Percentiles rank a stretch among this genome's conserved stretches.
Evolutionary conservation across 495 filamentous ascomycete species (phyloP).

Genomic region (Penicillium turbatum): DNA sequence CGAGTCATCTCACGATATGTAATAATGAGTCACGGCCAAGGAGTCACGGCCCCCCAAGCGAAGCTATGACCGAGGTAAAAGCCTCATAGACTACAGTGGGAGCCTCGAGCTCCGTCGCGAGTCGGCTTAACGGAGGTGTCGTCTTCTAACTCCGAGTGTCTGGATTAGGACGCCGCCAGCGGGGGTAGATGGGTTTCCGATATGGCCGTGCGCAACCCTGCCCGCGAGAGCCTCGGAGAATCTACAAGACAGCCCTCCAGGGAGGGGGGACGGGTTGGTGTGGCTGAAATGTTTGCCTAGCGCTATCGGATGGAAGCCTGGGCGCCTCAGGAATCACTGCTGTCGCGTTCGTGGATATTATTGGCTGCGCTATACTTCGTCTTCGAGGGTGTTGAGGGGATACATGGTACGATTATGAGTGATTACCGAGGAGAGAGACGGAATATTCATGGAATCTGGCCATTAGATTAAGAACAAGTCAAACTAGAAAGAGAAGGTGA

Average conservation of each 20-base stretch:
- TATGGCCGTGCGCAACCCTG: not conserved
- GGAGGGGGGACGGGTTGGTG: not conserved
- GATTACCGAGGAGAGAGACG: too few relatives aligned
- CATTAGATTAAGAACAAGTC: not conserved
- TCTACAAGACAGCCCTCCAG: too few relatives aligned
- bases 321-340: conserved; percentile 1
- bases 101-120: not conserved
- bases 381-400: not conserved
- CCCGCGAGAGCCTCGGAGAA: not conserved
- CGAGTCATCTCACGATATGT: not conserved
- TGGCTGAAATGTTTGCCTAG: conserved; percentile 5
- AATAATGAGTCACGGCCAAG: conserved; percentile 7
- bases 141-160: conserved; percentile 2
- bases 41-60: not conserved
- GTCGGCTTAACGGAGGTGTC: not conserved
- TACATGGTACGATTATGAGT: not conserved
- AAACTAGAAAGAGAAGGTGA: not conserved
- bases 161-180: conserved; percentile 1
- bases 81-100: not conserved
- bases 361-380: conserved; percentile 6
- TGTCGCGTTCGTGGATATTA: not conserved
- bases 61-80: not conserved
- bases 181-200: not conserved
- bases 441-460: not conserved
- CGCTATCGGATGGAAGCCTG: conserved; percentile 3